Conservation (phyloP, 1,139 yeast species). For the Eremothecium gossypii region DNA sequence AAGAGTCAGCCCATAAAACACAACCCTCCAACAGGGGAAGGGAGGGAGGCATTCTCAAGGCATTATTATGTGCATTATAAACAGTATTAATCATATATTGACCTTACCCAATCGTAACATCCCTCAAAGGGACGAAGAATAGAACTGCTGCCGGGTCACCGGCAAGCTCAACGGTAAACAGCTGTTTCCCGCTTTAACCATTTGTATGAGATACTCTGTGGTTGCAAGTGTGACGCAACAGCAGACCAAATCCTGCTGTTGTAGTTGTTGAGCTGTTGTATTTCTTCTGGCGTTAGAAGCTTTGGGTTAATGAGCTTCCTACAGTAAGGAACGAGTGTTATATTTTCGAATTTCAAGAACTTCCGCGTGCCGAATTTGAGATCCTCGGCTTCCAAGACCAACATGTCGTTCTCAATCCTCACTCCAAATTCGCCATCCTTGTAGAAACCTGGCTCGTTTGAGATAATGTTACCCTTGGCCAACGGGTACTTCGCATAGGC, state of each 20-base stretch:
- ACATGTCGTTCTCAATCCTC: conserved; percentile 76
- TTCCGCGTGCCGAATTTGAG: conserved; percentile 41
- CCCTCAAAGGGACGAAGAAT: too few species aligned
- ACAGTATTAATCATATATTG: too few species aligned
- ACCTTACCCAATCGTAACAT: too few species aligned
- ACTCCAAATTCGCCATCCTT: conserved; percentile 91
- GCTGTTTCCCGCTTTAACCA: conserved; percentile 75
- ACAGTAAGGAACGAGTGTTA: conserved; percentile 87
- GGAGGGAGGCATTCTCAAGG: too few species aligned
- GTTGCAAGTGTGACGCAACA: conserved; percentile 40
- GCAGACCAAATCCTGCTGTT: conserved; percentile 55
- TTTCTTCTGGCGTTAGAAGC: conserved; percentile 56
- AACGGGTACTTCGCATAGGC: conserved; percentile 25
- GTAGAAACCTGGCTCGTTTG: conserved; percentile 95
- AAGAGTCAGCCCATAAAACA: too few species aligned
- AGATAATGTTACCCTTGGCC: conserved; percentile 59
- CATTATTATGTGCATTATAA: too few species aligned
- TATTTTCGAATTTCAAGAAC: conserved; percentile 71
- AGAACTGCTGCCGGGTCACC: too few species aligned
- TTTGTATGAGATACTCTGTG: conserved; percentile 44
- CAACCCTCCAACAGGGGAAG: too few species aligned
- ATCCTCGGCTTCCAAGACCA: conserved; percentile 36
- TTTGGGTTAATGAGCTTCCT: conserved; percentile 50
- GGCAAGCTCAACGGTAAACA: conserved; percentile 26
- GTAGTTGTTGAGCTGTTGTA: conserved; percentile 57